Evolutionary conservation across 176 grass and related monocot species (phyloP), one percentile per base, ranked within the genome.

Genomic region (Paspalum notatum): DNA sequence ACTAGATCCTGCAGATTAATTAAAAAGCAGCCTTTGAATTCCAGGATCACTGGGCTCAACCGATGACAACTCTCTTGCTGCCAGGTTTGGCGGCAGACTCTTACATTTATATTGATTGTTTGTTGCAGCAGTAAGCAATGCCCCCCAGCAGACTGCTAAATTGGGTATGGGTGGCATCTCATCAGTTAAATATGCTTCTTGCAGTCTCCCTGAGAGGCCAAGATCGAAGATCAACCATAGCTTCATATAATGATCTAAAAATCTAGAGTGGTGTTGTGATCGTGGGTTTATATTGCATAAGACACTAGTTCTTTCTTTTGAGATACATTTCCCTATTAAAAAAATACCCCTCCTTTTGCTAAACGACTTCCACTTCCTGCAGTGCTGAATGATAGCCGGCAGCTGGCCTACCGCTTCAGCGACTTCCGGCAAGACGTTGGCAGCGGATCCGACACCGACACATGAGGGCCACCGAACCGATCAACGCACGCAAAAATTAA

Each of bases 201-300:
- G 62, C 54, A 93, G 78, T 79, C 69, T 85, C 49, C 88, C 91
- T 21, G 82, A 93, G 51, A 79, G 82, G 3, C 91, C 91, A 81
- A 87, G 86, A n/a, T n/a, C n/a, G n/a, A 78, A 90, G 68, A 75
- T 80, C 75, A 48, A 90, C 84, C 82, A 90, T 83, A 83, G 79
- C 85, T 45, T 57, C 83, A 84, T 90, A 93, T 32, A 93, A 85
- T 93, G 91, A 72, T 93, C 85, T 56, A 83, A 80, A 57, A 32
- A 32, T 87, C 50, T 80, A 78, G 82, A 66, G 75, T 70, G 37
- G 85, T 80, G 60, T 83, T 74, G 71, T 90, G 88, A 13, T 90
- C 55, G 32, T 32, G 32, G 32, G 32, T 32, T 32, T 32, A 3
- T 32, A 32, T 32, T 32, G 32, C n/a, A n/a, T 32, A 32, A 32